A percentile compares a stretch with the other conserved stretches of the same genome.
phyloP scores from a whole-genome alignment of 2,329 filamentous ascomycete genomes.

The Monilinia fructigena region DNA sequence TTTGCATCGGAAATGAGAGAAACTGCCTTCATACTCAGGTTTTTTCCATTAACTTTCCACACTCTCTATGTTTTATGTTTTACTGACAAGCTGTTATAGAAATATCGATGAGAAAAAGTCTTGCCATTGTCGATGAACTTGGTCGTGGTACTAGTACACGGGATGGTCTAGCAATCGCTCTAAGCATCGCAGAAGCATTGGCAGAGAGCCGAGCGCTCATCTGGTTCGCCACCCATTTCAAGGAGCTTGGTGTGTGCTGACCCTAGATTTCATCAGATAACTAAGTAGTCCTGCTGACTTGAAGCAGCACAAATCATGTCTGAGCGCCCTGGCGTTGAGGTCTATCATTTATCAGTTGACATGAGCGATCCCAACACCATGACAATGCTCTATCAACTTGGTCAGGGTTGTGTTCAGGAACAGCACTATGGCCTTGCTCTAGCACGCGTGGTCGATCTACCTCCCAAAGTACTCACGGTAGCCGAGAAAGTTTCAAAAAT shows the following conservation, averaged over 20 bases:
- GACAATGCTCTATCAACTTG: constrained; percentile 85
- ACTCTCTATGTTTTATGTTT: not conserved
- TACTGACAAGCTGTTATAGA: constrained; percentile 38
- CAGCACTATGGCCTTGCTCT: constrained; percentile 82
- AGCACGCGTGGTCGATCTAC: constrained; percentile 72
- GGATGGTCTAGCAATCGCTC: constrained; percentile 84
- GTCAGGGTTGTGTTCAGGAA: constrained; percentile 67
- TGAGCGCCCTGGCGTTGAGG: constrained; percentile 75
- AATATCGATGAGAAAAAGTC: constrained; percentile 75
- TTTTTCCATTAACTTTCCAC: not conserved
- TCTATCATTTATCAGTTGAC: constrained; percentile 75
- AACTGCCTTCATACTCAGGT: constrained; percentile 84
- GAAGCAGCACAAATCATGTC: constrained; percentile 65
- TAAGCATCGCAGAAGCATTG: constrained; percentile 86
- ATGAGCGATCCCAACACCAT: constrained; percentile 59
- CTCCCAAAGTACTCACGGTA: constrained; percentile 61
- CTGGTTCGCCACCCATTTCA: constrained; percentile 94
- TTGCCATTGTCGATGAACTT: constrained; percentile 88
- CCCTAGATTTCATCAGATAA: not conserved
- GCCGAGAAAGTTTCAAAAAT: constrained; percentile 66
- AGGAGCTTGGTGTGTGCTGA: constrained; percentile 59
- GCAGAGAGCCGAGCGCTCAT: constrained; percentile 75
- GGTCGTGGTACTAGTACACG: constrained; percentile 85
- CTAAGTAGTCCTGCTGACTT: constrained; percentile 17
- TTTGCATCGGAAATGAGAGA: constrained; percentile 96